Conservation (phyloP, 768 basidiomycete genomes). For the Boletales sp. region DNA sequence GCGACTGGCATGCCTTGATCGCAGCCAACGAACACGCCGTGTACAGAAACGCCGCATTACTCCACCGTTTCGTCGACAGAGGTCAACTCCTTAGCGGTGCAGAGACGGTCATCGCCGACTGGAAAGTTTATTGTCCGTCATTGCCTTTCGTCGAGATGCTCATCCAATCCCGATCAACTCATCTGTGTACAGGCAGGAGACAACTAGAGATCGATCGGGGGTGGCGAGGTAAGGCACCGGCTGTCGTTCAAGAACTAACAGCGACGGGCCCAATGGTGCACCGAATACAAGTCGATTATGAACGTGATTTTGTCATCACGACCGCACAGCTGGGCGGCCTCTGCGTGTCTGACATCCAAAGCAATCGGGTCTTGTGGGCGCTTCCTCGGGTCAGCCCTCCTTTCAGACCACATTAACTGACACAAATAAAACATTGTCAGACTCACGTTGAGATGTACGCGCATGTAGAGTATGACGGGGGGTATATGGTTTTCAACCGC, state of each 20-base stretch:
- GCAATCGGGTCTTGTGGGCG: conserved; percentile 53
- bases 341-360: conserved; percentile 51
- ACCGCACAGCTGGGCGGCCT: conserved; percentile 57
- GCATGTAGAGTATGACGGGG: conserved; percentile 70
- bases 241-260: conserved; percentile 33
- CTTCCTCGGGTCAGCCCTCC: conserved; percentile 46
- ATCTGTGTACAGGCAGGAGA: conserved; percentile 37
- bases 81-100: conserved; percentile 25
- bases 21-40: conserved; percentile 44
- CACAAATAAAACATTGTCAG: neutral
- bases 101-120: conserved; percentile 35
- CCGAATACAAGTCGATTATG: conserved; percentile 74
- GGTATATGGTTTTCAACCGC: conserved; percentile 71
- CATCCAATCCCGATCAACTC: conserved; percentile 9
- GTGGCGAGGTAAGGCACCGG: conserved; percentile 54
- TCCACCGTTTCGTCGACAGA: conserved; percentile 46
- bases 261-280: conserved; percentile 46
- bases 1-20: conserved; percentile 47
- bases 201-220: conserved; percentile 43
- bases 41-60: conserved; percentile 53
- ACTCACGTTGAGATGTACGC: conserved; percentile 35
- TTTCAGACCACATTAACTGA: neutral
- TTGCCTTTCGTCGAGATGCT: neutral
- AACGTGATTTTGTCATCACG: conserved; percentile 53
- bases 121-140: conserved; percentile 58